Percentiles rank a stretch among this genome's conserved stretches.
phyloP scores from a whole-genome alignment of 2,329 filamentous ascomycete species.

The Lomentospora prolificans region DNA sequence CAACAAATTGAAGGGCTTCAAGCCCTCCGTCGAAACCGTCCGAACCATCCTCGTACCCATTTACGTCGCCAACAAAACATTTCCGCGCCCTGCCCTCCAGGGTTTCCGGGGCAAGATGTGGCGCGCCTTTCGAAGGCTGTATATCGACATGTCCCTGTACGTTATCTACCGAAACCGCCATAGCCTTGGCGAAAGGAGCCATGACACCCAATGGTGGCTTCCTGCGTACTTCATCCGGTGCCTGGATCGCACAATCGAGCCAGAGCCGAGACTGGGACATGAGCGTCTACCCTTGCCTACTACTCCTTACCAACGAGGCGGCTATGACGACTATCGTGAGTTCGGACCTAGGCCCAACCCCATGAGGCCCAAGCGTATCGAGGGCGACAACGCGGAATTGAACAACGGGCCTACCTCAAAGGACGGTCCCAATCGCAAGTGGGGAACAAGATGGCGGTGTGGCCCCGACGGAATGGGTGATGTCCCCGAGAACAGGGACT shows the following conservation, averaged over 20 bases:
- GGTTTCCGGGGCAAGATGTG: background rate
- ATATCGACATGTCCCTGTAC: constrained; percentile 3
- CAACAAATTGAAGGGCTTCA: background rate
- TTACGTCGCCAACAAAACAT: background rate
- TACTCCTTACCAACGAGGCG: background rate
- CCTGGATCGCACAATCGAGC: background rate
- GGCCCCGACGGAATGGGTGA: background rate
- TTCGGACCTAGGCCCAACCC: background rate
- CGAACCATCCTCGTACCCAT: background rate
- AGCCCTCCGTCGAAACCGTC: background rate
- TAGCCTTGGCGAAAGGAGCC: background rate
- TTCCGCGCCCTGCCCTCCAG: background rate
- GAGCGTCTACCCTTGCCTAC: background rate
- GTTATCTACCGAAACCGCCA: constrained; percentile 2
- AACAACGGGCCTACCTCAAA: background rate
- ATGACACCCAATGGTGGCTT: background rate
- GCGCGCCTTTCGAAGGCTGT: constrained; percentile 4
- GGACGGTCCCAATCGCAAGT: background rate
- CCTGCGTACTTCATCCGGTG: background rate
- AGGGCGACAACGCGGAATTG: background rate
- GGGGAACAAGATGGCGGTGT: background rate
- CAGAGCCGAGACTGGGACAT: background rate
- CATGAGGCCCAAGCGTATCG: too few species aligned
- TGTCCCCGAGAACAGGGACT: background rate
- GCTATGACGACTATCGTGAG: constrained; percentile 5